Percentiles rank a stretch among this genome's conserved stretches.
These are phyloP conservation scores for Elymus sibiricus DNA, from an alignment of 176 grass and related monocot species.

Conservation along the genomic window DNA sequence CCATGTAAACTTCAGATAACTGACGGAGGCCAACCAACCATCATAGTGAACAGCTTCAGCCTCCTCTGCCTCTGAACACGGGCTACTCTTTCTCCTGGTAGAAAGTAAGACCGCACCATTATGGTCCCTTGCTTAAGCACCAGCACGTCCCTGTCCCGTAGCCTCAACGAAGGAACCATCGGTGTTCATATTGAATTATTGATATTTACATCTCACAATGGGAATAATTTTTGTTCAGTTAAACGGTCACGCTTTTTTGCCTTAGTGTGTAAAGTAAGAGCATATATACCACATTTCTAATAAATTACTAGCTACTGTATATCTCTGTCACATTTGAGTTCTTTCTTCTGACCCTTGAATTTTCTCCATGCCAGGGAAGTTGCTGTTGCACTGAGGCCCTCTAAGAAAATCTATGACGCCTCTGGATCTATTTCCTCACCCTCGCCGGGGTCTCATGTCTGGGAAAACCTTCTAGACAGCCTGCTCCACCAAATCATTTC, in stretches of 20 bases:
- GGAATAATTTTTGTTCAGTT: neutral
- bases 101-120: too few species aligned
- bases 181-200: too few species aligned
- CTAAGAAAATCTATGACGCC: neutral
- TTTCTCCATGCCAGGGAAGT: neutral
- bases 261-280: neutral
- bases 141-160: too few species aligned
- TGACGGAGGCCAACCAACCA: too few species aligned
- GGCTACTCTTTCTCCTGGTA: too few species aligned
- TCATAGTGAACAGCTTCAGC: too few species aligned
- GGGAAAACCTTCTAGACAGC: slow-evolving; percentile 45
- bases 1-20: too few species aligned
- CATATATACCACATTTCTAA: neutral
- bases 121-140: too few species aligned
- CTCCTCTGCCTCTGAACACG: too few species aligned
- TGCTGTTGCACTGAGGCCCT: neutral
- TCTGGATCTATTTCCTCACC: neutral
- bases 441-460: neutral
- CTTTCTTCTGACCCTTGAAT: neutral
- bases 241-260: neutral
- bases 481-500: slow-evolving; percentile 40
- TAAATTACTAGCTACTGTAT: neutral
- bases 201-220: neutral
- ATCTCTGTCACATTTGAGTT: too few species aligned
- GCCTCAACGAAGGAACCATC: too few species aligned